phyloP scores from a whole-genome alignment of 371 early-diverging fungal species.

The Phascolomyces articulosus region DNA sequence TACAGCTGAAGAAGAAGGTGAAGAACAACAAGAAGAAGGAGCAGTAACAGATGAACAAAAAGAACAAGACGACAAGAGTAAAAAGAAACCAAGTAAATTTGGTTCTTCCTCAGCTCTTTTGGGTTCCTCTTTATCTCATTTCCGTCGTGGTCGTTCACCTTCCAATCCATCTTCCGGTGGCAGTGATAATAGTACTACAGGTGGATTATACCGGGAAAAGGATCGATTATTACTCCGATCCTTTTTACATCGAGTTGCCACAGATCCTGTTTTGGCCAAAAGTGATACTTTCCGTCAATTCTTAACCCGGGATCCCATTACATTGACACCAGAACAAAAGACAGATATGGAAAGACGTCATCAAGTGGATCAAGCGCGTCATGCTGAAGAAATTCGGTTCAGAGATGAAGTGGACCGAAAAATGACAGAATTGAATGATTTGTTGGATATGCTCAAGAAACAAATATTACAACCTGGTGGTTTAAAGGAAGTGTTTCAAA shows the following conservation, averaged over 20 bases:
- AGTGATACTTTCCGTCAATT: constrained; percentile 39
- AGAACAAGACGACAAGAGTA: constrained; percentile 6
- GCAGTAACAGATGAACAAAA: neutral
- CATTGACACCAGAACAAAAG: constrained; percentile 37
- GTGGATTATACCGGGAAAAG: constrained; percentile 40
- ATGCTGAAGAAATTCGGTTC: constrained; percentile 45
- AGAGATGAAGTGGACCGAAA: constrained; percentile 48
- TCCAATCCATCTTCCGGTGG: neutral
- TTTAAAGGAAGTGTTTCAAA: constrained; percentile 33
- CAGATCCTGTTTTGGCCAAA: constrained; percentile 35
- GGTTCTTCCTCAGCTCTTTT: neutral
- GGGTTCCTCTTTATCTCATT: neutral
- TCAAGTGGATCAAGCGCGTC: constrained; percentile 39
- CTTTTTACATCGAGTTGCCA: constrained; percentile 41
- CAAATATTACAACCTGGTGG: constrained; percentile 54
- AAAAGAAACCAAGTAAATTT: neutral
- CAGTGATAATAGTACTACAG: neutral
- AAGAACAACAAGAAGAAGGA: constrained; percentile 7
- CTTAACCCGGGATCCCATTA: constrained; percentile 42
- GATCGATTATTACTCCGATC: constrained; percentile 55
- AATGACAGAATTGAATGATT: constrained; percentile 45
- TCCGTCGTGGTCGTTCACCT: neutral
- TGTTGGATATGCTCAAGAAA: constrained; percentile 49
- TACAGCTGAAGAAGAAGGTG: constrained; percentile 2
- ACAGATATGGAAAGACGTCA: constrained; percentile 42